Conservation (phyloP, 352 stramenopile genomes). For the Phytophthora boehmeriae region DNA sequence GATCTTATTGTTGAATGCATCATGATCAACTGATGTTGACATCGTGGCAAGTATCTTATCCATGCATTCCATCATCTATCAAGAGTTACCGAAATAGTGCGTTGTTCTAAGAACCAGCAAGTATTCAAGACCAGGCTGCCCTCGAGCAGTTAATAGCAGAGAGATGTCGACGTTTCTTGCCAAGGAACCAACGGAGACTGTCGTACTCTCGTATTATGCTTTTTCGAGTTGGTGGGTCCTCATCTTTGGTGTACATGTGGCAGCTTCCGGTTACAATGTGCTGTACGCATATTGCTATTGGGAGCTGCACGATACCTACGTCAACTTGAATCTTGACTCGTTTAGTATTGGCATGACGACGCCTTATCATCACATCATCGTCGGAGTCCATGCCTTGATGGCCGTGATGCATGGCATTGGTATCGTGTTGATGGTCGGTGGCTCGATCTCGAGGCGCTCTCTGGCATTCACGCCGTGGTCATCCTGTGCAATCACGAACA, state of each 20-base stretch:
- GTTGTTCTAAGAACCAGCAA: no score
- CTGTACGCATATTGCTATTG: slow-evolving; percentile 5
- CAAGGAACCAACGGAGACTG: background rate
- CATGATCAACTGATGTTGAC: no score
- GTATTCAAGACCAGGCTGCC: no score
- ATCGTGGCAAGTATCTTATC: no score
- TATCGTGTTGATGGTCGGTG: slow-evolving; percentile 5
- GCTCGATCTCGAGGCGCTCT: background rate
- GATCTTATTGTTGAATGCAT: no score
- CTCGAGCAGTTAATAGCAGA: no score
- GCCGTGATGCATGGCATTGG: slow-evolving; percentile 12
- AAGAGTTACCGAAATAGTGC: no score
- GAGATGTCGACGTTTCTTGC: background rate
- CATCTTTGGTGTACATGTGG: background rate
- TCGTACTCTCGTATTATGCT: background rate
- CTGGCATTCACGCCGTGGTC: slow-evolving; percentile 4
- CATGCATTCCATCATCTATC: no score
- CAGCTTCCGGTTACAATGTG: background rate
- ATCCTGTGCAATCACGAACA: background rate
- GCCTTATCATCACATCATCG: slow-evolving; percentile 12
- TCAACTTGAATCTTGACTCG: slow-evolving; percentile 7
- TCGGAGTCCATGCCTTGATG: slow-evolving; percentile 15
- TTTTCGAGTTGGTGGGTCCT: background rate
- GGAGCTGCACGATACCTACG: background rate
- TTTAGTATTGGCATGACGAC: slow-evolving; percentile 9